A percentile compares a stretch with the other conserved stretches of the same genome.
Conservation (phyloP, 2,329 filamentous ascomycete genomes). For the Monilinia vaccinii-corymbosi region DNA sequence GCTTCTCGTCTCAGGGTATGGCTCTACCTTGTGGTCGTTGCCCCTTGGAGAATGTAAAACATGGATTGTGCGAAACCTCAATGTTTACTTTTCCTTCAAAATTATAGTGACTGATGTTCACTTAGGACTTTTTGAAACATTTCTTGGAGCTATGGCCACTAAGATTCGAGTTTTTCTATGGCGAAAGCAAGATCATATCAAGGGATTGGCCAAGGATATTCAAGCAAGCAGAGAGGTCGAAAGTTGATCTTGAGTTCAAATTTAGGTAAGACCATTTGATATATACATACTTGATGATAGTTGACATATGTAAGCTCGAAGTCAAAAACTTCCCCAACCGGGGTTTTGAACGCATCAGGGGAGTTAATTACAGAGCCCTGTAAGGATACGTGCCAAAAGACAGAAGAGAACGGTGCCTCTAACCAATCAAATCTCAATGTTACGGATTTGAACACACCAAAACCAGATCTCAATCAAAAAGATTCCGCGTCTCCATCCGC, state of each 20-base stretch:
- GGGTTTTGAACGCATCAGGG: not conserved
- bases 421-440: not conserved
- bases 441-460: not conserved
- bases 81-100: not conserved
- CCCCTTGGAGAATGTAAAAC: not conserved
- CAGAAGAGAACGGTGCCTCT: not conserved
- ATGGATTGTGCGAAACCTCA: not conserved
- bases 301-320: not conserved
- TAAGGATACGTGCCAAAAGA: not conserved
- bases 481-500: not conserved
- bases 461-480: not conserved
- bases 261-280: not conserved
- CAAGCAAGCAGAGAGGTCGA: not conserved
- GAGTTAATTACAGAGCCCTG: not conserved
- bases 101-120: not conserved
- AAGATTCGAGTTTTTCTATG: not conserved
- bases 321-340: not conserved
- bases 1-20: not conserved
- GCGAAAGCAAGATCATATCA: not conserved
- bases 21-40: not conserved
- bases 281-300: not conserved
- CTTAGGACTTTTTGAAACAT: not conserved
- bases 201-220: conserved; percentile 1
- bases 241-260: not conserved
- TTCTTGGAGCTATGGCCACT: conserved; percentile 4